Percentiles rank a stretch among this genome's conserved stretches.
Evolutionary conservation across 805 yeast species (phyloP).

Genomic region (Blastobotrys mokoenaii): DNA sequence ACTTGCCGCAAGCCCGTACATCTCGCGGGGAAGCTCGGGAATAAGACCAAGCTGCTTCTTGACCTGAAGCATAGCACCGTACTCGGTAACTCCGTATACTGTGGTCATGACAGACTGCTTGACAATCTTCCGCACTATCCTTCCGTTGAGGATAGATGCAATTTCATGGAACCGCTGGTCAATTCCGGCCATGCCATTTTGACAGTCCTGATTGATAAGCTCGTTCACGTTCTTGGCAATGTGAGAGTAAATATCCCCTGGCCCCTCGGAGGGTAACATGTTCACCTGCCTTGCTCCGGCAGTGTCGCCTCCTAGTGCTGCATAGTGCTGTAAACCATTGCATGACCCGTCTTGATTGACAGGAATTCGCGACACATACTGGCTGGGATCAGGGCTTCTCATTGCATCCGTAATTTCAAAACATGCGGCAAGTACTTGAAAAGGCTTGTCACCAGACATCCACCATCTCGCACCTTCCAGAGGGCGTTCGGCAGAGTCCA

Average conservation of each 20-base stretch:
- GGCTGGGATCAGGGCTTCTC: constrained; percentile 37
- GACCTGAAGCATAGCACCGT: constrained; percentile 90
- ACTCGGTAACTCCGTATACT: constrained; percentile 91
- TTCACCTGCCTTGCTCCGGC: constrained; percentile 59
- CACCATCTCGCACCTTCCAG: constrained; percentile 38
- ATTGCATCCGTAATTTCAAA: constrained; percentile 45
- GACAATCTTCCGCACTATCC: constrained; percentile 76
- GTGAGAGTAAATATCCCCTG: constrained; percentile 50
- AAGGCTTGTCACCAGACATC: constrained; percentile 49
- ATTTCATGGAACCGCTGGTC: constrained; percentile 1
- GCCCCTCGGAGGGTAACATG: constrained; percentile 43
- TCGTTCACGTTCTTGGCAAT: constrained; percentile 42
- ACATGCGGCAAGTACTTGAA: constrained; percentile 52
- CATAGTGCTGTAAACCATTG: constrained; percentile 60
- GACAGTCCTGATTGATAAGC: constrained; percentile 30
- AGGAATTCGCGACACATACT: constrained; percentile 42
- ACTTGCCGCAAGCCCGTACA: constrained; percentile 28
- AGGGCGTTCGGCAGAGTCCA: constrained; percentile 44
- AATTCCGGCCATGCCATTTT: constrained; percentile 11
- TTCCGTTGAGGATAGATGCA: constrained; percentile 41
- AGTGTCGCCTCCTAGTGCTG: constrained; percentile 57
- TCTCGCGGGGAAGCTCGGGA: constrained; percentile 19
- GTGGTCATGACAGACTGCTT: constrained; percentile 98
- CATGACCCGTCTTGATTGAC: constrained; percentile 63
- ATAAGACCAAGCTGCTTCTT: constrained; percentile 47